A percentile compares a stretch with the other conserved stretches of the same genome.
These are phyloP conservation scores for Chimonanthus salicifolius DNA, from an alignment of 164 flowering plant species.

Conservation along the genomic window DNA sequence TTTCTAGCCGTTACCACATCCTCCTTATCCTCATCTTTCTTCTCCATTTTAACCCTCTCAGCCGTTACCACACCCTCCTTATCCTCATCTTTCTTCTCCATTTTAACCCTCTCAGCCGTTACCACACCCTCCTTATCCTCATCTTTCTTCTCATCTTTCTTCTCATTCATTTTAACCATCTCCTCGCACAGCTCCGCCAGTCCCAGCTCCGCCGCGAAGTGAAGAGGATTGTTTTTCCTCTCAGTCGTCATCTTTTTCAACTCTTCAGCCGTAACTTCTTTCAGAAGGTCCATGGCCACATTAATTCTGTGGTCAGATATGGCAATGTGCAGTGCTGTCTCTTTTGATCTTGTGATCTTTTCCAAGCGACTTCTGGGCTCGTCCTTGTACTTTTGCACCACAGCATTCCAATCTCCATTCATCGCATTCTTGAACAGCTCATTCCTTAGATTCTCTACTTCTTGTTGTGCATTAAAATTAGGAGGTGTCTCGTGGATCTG, in stretches of 20 bases:
- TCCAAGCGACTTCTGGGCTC: not conserved
- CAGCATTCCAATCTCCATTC: not conserved
- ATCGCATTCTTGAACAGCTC: not conserved
- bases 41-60: not conserved
- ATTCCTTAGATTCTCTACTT: too few species aligned
- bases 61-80: not conserved
- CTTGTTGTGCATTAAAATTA: too few species aligned
- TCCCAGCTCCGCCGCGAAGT: conserved; percentile 20
- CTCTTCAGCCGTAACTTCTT: not conserved
- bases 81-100: not conserved
- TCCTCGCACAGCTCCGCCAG: conserved; percentile 9
- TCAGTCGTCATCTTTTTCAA: conserved; percentile 10
- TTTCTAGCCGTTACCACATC: conserved; percentile 6
- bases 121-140: not conserved
- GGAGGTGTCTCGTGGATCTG: too few species aligned
- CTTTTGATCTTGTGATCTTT: conserved; percentile 1
- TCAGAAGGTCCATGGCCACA: conserved; percentile 11
- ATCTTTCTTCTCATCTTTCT: too few species aligned
- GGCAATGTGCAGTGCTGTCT: conserved; percentile 30
- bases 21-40: not conserved
- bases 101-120: too few species aligned
- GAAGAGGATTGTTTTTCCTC: conserved; percentile 17
- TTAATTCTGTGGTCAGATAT: conserved; percentile 18
- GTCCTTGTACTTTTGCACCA: not conserved
- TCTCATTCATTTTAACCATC: not conserved